Evolutionary conservation across 768 basidiomycete species (phyloP).

Genomic region (Hortiboletus flavorubellus): DNA sequence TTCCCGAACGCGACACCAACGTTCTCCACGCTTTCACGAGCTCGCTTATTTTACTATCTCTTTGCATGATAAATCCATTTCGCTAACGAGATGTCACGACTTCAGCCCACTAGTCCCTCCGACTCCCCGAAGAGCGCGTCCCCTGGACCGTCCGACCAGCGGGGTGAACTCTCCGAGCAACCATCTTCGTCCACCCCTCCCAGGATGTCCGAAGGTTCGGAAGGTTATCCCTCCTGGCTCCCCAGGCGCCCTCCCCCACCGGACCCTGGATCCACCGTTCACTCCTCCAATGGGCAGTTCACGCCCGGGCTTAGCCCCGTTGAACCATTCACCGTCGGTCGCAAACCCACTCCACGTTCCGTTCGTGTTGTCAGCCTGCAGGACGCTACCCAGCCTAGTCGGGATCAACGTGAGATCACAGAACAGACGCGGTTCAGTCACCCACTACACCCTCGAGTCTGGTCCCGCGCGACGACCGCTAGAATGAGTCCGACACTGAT

Average conservation of each 20-base stretch:
- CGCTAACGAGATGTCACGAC: conserved; percentile 38
- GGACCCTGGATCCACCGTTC: conserved; percentile 67
- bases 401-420: conserved; percentile 46
- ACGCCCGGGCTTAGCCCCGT: conserved; percentile 33
- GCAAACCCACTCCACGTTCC: conserved; percentile 75
- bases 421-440: conserved; percentile 47
- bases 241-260: conserved; percentile 76
- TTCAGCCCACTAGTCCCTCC: conserved; percentile 28
- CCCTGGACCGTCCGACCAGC: conserved; percentile 24
- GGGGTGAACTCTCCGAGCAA: conserved; percentile 30
- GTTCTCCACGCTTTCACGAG: conserved; percentile 27
- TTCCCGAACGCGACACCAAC: conserved; percentile 35
- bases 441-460: conserved; percentile 44
- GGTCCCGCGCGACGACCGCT: conserved; percentile 56
- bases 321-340: conserved; percentile 45
- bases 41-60: conserved; percentile 26
- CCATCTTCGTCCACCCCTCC: conserved; percentile 36
- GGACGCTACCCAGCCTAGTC: conserved; percentile 41
- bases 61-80: conserved; percentile 29
- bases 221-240: conserved; percentile 84
- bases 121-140: conserved; percentile 33
- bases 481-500: conserved; percentile 42
- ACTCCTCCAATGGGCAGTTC: conserved; percentile 47
- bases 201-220: conserved; percentile 42
- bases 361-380: conserved; percentile 77